Conservation (phyloP, 2,329 filamentous ascomycete species). For the Tolypocladium ovalisporum region DNA sequence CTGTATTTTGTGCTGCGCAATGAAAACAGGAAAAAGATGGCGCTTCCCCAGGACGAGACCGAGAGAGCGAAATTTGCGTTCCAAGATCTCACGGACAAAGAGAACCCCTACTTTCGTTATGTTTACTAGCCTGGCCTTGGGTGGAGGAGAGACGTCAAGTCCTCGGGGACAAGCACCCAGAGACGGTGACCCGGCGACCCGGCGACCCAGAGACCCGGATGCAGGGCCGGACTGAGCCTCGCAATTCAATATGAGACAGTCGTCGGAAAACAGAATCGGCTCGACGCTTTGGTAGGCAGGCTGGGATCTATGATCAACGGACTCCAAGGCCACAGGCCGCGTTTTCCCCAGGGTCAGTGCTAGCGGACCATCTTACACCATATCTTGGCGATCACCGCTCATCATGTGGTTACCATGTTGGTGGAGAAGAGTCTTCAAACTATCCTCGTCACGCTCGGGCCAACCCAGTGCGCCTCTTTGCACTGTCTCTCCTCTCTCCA, state of each 20-base stretch:
- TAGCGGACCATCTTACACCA: too few species aligned
- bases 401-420: too few species aligned
- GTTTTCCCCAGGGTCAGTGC: too few species aligned
- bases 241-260: too few species aligned
- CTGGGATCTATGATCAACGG: too few species aligned
- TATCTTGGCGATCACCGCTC: too few species aligned
- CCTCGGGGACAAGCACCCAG: neutral
- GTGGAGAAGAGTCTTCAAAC: too few species aligned
- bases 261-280: too few species aligned
- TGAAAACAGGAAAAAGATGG: constrained; percentile 45
- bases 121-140: constrained; percentile 15
- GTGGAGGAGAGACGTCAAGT: neutral
- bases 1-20: constrained; percentile 48
- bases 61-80: constrained; percentile 57
- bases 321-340: too few species aligned
- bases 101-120: constrained; percentile 59
- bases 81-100: constrained; percentile 55
- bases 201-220: too few species aligned
- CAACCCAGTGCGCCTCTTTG: neutral
- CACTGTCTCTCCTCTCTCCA: neutral
- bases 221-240: too few species aligned
- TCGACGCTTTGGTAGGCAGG: too few species aligned
- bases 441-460: neutral
- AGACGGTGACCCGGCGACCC: neutral
- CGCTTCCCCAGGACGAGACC: constrained; percentile 38